phyloP scores from a whole-genome alignment of 176 grass and related monocot species.

The Eragrostis nindensis region DNA sequence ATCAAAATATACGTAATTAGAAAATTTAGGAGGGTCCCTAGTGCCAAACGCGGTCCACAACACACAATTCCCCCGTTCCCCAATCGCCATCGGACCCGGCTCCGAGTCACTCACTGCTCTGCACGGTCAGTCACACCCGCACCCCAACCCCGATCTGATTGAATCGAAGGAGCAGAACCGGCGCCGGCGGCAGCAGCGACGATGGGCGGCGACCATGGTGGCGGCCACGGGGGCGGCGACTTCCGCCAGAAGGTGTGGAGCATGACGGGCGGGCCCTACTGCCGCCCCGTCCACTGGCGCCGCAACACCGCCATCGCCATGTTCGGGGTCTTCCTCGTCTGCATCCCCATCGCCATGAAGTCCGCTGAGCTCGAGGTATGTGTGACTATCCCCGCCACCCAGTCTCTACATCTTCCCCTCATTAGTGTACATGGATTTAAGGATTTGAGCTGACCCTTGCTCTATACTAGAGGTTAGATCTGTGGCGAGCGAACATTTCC shows the following conservation, averaged over 20 bases:
- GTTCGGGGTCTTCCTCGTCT: conserved; percentile 78
- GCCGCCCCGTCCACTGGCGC: conserved; percentile 96
- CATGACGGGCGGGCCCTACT: conserved; percentile 97
- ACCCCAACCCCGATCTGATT: conserved; percentile 38
- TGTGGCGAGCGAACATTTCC: neutral
- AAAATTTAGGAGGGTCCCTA: conserved; percentile 29
- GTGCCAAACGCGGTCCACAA: conserved; percentile 41
- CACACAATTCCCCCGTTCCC: conserved; percentile 39
- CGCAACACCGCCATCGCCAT: conserved; percentile 99
- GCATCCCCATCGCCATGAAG: conserved; percentile 95
- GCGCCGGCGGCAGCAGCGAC: conserved; percentile 39
- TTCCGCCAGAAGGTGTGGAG: conserved; percentile 97
- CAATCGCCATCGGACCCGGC: conserved; percentile 7
- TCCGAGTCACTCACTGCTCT: conserved; percentile 1
- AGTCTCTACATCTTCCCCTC: neutral
- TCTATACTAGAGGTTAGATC: conserved; percentile 25
- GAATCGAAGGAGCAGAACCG: conserved; percentile 37
- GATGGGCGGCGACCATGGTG: conserved; percentile 53
- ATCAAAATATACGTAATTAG: neutral
- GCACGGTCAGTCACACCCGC: neutral
- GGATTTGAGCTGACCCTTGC: neutral
- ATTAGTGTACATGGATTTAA: neutral
- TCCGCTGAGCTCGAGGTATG: conserved; percentile 93
- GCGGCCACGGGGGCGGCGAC: conserved; percentile 59
- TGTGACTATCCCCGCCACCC: neutral